Conservation (phyloP, 495 filamentous ascomycete species). For the Hypoxylon rickii region DNA sequence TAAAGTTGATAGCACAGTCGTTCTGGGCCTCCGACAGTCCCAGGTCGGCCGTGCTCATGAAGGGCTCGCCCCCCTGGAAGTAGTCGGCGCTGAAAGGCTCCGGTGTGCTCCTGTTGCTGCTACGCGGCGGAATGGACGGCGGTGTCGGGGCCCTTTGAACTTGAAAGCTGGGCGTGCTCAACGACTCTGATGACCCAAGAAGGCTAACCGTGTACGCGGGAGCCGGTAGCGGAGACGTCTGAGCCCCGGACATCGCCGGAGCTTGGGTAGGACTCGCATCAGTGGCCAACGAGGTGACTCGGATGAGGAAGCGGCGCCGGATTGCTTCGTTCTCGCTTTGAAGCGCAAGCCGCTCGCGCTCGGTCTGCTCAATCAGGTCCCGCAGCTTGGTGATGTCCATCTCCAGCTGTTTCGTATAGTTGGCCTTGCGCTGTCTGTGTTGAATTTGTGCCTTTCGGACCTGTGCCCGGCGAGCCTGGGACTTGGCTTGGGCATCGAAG, state of each 20-base stretch:
- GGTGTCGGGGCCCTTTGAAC: constrained; percentile 19
- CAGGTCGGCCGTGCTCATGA: neutral
- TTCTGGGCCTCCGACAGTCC: constrained; percentile 41
- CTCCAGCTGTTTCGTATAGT: constrained; percentile 57
- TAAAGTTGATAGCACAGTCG: constrained; percentile 55
- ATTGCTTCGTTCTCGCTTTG: constrained; percentile 47
- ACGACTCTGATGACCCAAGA: constrained; percentile 33
- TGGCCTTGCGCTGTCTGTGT: constrained; percentile 57
- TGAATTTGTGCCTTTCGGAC: constrained; percentile 57
- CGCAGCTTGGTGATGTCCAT: constrained; percentile 49
- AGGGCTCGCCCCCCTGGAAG: neutral
- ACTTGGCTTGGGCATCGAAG: constrained; percentile 31
- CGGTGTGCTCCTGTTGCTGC: neutral
- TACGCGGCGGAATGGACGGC: constrained; percentile 2
- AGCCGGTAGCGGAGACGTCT: neutral
- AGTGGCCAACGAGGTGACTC: neutral
- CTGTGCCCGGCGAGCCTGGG: constrained; percentile 50
- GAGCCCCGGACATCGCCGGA: neutral
- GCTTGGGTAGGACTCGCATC: neutral
- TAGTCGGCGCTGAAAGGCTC: neutral
- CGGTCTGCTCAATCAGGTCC: constrained; percentile 46
- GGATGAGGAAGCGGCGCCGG: constrained; percentile 10
- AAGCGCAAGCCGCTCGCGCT: constrained; percentile 34
- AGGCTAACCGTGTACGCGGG: constrained; percentile 41
- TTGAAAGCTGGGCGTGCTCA: constrained; percentile 39